phyloP scores from a whole-genome alignment of 2,329 filamentous ascomycete genomes.

The Alternaria metachromatica region DNA sequence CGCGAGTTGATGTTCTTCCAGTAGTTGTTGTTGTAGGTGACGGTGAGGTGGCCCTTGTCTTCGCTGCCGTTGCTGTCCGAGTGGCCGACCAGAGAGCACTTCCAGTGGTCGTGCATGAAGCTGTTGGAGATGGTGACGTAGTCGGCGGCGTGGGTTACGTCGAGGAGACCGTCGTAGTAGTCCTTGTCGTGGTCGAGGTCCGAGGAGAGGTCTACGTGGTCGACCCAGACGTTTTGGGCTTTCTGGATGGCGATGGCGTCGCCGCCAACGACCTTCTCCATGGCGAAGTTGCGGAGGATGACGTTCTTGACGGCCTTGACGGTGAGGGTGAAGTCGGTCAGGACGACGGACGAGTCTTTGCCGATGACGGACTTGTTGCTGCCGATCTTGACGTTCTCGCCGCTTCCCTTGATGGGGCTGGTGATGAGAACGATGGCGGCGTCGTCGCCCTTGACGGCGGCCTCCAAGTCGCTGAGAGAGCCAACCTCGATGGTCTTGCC shows the following conservation, averaged over 20 bases:
- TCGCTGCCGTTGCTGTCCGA: conserved; percentile 64
- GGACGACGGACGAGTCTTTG: conserved; percentile 53
- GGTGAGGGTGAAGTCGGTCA: conserved; percentile 57
- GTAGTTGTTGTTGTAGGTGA: conserved; percentile 73
- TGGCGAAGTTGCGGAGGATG: conserved; percentile 64
- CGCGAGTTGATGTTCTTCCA: conserved; percentile 70
- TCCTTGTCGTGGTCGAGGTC: conserved; percentile 69
- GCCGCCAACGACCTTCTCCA: conserved; percentile 58
- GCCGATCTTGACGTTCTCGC: conserved; percentile 53
- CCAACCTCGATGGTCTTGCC: conserved; percentile 46
- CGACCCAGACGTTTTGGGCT: conserved; percentile 66
- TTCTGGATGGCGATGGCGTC: conserved; percentile 61
- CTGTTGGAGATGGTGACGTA: conserved; percentile 64
- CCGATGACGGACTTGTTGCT: conserved; percentile 62
- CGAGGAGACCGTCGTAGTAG: conserved; percentile 72
- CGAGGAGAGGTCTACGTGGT: conserved; percentile 70
- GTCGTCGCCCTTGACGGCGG: conserved; percentile 53
- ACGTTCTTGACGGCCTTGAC: conserved; percentile 60
- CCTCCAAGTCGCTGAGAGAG: conserved; percentile 49
- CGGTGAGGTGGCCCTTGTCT: conserved; percentile 66
- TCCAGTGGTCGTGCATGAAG: conserved; percentile 66
- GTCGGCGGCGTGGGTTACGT: conserved; percentile 69
- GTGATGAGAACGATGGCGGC: conserved; percentile 57
- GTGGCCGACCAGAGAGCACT: conserved; percentile 65
- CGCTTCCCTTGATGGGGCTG: conserved; percentile 52